A percentile compares a stretch with the other conserved stretches of the same genome.
Evolutionary conservation across 768 basidiomycete genomes (phyloP).

Genomic region (Leccinum rimulosum): DNA sequence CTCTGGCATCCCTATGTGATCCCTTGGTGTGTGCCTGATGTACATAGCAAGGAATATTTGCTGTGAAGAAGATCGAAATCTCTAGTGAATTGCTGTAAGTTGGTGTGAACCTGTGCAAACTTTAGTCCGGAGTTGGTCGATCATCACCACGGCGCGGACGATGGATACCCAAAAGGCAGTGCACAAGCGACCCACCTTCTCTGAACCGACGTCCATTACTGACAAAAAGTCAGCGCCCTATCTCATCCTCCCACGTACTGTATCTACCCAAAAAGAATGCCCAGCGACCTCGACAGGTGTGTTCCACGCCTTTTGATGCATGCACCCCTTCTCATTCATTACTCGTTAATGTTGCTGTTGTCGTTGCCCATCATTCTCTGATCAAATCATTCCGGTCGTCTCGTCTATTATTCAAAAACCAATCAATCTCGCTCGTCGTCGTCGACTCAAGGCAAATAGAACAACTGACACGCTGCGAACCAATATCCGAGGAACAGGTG

Average conservation of each 20-base stretch:
- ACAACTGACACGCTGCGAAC: conserved; percentile 89
- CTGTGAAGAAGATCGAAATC: conserved; percentile 12
- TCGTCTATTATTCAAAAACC: background rate
- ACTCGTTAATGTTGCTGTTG: conserved; percentile 5
- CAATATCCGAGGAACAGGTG: conserved; percentile 94
- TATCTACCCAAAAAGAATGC: conserved; percentile 35
- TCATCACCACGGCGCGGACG: conserved; percentile 21
- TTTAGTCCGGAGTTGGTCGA: conserved; percentile 12
- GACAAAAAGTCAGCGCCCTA: conserved; percentile 31
- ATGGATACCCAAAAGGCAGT: conserved; percentile 20
- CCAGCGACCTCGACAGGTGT: conserved; percentile 58
- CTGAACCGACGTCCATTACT: conserved; percentile 1
- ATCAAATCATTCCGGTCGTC: conserved; percentile 18
- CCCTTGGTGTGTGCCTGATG: conserved; percentile 24
- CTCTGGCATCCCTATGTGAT: conserved; percentile 11
- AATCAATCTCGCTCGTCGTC: conserved; percentile 16
- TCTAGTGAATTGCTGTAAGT: conserved; percentile 7
- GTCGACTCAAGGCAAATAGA: conserved; percentile 76
- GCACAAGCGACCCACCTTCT: conserved; percentile 20
- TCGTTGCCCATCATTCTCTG: conserved; percentile 24
- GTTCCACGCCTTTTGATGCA: conserved; percentile 34
- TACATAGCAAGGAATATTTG: conserved; percentile 12
- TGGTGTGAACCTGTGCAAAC: conserved; percentile 1
- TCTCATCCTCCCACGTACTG: conserved; percentile 8
- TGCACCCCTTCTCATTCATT: conserved; percentile 13